Evolutionary conservation across 2,329 filamentous ascomycete species (phyloP), one percentile per base, ranked within the genome.

Genomic region (Ophiostoma ulmi): DNA sequence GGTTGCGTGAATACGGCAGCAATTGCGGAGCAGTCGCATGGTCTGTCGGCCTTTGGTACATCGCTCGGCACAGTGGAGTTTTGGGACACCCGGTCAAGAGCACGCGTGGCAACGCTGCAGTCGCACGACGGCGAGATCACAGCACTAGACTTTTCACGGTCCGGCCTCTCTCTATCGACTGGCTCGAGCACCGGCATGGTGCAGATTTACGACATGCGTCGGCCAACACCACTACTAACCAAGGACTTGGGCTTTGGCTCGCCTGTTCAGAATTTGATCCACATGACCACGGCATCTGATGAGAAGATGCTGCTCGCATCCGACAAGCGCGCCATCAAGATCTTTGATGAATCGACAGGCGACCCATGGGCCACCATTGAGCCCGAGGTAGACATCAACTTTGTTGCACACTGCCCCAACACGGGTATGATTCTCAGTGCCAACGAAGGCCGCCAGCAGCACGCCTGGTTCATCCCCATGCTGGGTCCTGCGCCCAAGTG

Each of bases 191-290:
- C 88, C 65, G 95, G 96, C 31, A 86, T 97, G 67, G 88, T 97
- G 66, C 91, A 96, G 76, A 86, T 97, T 8, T 99, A 97, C 78
- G 95, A 99, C 79, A 83, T 99, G 69, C 91, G 95, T 77, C 93
- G 93, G 31, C 93, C 95, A 0, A 86, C 91, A 0, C 93, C 96
- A 1, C 81, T 97, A 10, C 83, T 98, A 67, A 92, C 90, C 78
- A 98, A 97, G 79, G 94, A 98, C 76, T 95, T 99, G 81, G 95
- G 96, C 67, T 97, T 97, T 78, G 94, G 94, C 2, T 96, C 93
- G 77, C 88, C 94, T 0, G 93, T 99, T 72, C 91, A 97, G 77
- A 97, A 92, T 66, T 83, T 99, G 70, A 87, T 88, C 68, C 87
- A 90, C 76, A 83, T 90, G 76, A 91, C 91, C 13, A 91, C 88